Percentiles rank a stretch among this genome's conserved stretches.
Conservation (phyloP, 179 eudicot genomes). For the Gypsophila paniculata region DNA sequence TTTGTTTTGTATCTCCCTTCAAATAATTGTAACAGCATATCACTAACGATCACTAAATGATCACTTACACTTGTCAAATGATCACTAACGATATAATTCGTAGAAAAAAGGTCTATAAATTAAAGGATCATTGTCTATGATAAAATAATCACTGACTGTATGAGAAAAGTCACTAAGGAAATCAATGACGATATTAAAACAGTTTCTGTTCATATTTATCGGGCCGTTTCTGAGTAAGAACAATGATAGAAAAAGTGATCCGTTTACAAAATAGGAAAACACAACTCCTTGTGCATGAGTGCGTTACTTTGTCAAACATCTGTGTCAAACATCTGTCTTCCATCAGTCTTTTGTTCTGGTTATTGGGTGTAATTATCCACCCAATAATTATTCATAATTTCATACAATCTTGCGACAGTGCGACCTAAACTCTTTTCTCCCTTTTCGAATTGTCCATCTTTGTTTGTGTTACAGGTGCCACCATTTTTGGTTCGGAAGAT, state of each 20-base stretch:
- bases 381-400: not conserved
- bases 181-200: not conserved
- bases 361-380: slow-evolving; percentile 1
- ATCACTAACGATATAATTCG: not conserved
- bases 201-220: not conserved
- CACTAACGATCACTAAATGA: not conserved
- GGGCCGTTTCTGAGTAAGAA: not conserved
- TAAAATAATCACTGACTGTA: no score
- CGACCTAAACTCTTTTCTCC: not conserved
- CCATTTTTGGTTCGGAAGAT: slow-evolving; percentile 91
- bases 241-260: not conserved
- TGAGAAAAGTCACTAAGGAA: no score
- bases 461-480: slow-evolving; percentile 57
- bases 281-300: not conserved
- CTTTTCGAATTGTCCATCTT: slow-evolving; percentile 8
- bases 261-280: not conserved
- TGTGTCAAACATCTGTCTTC: not conserved
- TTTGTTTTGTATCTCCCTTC: not conserved
- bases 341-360: not conserved
- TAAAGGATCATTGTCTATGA: not conserved
- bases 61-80: not conserved
- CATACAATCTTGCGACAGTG: not conserved
- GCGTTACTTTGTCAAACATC: no score
- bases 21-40: not conserved
- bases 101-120: not conserved